Percentiles rank a stretch among this genome's conserved stretches.
phyloP scores from a whole-genome alignment of 108 stramenopile species.

The Stephanodiscus minutulus region DNA sequence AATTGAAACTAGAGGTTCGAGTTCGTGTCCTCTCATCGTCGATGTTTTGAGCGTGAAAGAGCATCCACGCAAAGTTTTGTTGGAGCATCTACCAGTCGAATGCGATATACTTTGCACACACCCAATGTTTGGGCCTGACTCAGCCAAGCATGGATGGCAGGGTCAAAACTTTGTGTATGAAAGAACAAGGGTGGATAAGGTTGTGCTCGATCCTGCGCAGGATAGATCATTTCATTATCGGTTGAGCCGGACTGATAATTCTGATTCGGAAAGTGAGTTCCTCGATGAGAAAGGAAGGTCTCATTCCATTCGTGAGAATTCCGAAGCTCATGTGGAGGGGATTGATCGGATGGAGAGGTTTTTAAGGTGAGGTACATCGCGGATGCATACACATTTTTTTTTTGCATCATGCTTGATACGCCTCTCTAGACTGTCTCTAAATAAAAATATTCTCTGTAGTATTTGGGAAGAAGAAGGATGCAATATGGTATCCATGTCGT shows the following conservation, averaged over 20 bases:
- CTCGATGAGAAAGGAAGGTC: conserved; percentile 30
- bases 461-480: conserved; percentile 99
- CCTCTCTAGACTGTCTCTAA: neutral
- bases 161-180: conserved; percentile 96
- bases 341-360: conserved; percentile 93
- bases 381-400: neutral
- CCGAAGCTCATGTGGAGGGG: conserved; percentile 60
- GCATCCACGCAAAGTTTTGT: conserved; percentile 87
- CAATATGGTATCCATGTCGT: conserved; percentile 96
- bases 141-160: conserved; percentile 77
- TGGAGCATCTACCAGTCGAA: conserved; percentile 81
- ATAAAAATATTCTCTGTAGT: conserved; percentile 8
- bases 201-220: conserved; percentile 46
- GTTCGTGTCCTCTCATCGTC: conserved; percentile 83
- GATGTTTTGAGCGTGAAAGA: conserved; percentile 98
- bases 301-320: conserved; percentile 71
- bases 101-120: conserved; percentile 96
- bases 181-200: conserved; percentile 75
- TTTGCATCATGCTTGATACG: neutral
- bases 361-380: conserved; percentile 47
- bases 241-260: conserved; percentile 10
- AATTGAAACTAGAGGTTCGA: conserved; percentile 38
- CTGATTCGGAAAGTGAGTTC: conserved; percentile 40
- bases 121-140: conserved; percentile 93
- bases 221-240: conserved; percentile 19